These are phyloP conservation scores for Brassica hybrid DNA, from an alignment of 441 rosid genomes.

Conservation along the genomic window DNA sequence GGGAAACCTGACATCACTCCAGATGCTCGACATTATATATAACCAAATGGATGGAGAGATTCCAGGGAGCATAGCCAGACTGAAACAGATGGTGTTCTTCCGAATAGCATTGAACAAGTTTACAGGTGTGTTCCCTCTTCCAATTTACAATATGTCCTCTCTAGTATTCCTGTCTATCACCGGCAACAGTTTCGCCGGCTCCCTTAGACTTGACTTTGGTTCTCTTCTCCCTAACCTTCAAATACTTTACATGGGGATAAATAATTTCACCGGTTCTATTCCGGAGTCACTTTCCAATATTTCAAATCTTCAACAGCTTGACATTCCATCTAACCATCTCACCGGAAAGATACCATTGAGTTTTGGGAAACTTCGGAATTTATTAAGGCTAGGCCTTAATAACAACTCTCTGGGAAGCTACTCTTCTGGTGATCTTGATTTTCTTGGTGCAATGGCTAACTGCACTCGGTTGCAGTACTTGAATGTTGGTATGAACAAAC, in stretches of 20 bases:
- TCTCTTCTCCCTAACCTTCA: slow-evolving; percentile 38
- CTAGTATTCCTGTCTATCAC: slow-evolving; percentile 30
- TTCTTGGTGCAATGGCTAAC: slow-evolving; percentile 42
- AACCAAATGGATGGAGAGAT: slow-evolving; percentile 42
- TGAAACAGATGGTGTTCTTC: slow-evolving; percentile 33
- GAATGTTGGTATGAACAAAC: slow-evolving; percentile 27
- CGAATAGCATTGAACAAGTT: slow-evolving; percentile 37
- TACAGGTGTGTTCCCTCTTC: slow-evolving; percentile 36
- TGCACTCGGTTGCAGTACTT: slow-evolving; percentile 33
- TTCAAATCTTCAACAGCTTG: slow-evolving; percentile 17
- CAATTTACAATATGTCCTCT: slow-evolving; percentile 32
- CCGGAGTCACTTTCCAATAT: slow-evolving; percentile 32
- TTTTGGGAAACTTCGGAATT: slow-evolving; percentile 30
- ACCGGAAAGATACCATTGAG: slow-evolving; percentile 31
- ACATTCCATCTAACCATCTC: slow-evolving; percentile 20
- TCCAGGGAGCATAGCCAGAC: slow-evolving; percentile 24
- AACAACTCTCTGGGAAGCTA: slow-evolving; percentile 30
- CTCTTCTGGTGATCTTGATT: slow-evolving; percentile 37
- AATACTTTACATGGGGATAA: slow-evolving; percentile 33
- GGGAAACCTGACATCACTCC: slow-evolving; percentile 39
- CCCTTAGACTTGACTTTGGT: slow-evolving; percentile 32
- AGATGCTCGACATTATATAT: slow-evolving; percentile 23
- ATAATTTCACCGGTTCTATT: slow-evolving; percentile 33
- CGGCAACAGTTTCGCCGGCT: slow-evolving; percentile 29
- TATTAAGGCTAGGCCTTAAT: slow-evolving; percentile 5